Conservation (phyloP, 2,329 filamentous ascomycete genomes). For the Gnomoniopsis smithogilvyi region DNA sequence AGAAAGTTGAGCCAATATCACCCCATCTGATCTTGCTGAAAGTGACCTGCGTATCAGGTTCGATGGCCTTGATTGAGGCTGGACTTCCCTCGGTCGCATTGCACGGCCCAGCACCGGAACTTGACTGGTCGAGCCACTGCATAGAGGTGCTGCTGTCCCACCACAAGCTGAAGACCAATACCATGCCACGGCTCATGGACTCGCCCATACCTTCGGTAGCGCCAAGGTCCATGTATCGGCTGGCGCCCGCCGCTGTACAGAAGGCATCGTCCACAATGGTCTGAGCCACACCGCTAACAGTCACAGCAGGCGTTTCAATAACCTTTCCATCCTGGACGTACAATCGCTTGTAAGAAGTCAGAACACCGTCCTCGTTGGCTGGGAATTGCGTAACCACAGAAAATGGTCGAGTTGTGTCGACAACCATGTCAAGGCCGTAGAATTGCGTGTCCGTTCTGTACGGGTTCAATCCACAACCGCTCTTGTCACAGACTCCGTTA, state of each 20-base stretch:
- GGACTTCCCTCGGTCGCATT: conserved; percentile 51
- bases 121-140: conserved; percentile 47
- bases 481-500: conserved; percentile 40
- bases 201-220: conserved; percentile 25
- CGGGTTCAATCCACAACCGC: conserved; percentile 41
- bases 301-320: conserved; percentile 35
- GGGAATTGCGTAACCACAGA: conserved; percentile 45
- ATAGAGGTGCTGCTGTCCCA: conserved; percentile 44
- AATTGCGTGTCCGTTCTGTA: conserved; percentile 36
- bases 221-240: conserved; percentile 26
- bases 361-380: conserved; percentile 29
- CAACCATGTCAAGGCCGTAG: conserved; percentile 25
- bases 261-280: neutral
- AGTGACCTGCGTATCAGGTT: conserved; percentile 46
- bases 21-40: conserved; percentile 59
- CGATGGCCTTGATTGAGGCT: conserved; percentile 39
- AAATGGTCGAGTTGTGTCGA: conserved; percentile 42
- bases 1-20: conserved; percentile 54
- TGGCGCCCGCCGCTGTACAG: neutral
- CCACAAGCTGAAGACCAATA: conserved; percentile 47
- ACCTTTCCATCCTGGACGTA: conserved; percentile 48
- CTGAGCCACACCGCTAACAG: conserved; percentile 16
- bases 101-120: conserved; percentile 42
- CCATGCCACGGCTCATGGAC: conserved; percentile 33
- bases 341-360: conserved; percentile 44